Percentiles rank a stretch among this genome's conserved stretches.
These are phyloP conservation scores for Leptodontidium sp. DNA, from an alignment of 2,329 filamentous ascomycete genomes.

Conservation along the genomic window DNA sequence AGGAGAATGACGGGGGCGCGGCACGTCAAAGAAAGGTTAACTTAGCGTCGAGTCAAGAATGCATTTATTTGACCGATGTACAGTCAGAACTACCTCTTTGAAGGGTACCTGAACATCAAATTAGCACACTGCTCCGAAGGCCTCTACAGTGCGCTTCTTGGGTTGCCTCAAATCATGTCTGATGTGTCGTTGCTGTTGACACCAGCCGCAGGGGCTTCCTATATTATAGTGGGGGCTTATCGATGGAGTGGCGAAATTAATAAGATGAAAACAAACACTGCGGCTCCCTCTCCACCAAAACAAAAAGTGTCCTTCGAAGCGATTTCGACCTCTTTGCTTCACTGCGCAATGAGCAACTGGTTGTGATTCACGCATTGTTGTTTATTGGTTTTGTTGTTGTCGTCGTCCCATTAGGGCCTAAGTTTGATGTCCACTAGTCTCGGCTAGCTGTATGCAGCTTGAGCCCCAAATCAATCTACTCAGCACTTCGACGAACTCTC, in stretches of 20 bases:
- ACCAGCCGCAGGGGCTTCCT: not conserved
- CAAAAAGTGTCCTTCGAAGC: not conserved
- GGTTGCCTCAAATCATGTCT: not conserved
- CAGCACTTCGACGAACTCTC: slow-evolving; percentile 10
- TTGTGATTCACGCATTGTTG: slow-evolving; percentile 14
- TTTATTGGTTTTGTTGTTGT: slow-evolving; percentile 4
- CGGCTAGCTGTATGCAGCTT: slow-evolving; percentile 15
- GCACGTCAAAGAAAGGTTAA: too few species aligned
- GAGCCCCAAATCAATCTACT: slow-evolving; percentile 6
- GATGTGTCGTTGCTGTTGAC: slow-evolving; percentile 9
- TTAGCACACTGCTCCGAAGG: too few species aligned
- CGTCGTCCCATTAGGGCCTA: slow-evolving; percentile 14
- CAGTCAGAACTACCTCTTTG: too few species aligned
- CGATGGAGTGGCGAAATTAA: slow-evolving; percentile 15
- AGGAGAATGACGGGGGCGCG: too few species aligned
- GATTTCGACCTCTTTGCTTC: not conserved
- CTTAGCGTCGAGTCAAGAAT: too few species aligned
- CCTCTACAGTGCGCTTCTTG: not conserved
- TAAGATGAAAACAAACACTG: slow-evolving; percentile 3
- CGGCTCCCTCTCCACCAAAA: slow-evolving; percentile 8
- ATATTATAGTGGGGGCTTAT: slow-evolving; percentile 5
- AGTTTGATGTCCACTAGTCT: slow-evolving; percentile 16
- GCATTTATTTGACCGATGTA: too few species aligned
- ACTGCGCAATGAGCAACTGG: not conserved
- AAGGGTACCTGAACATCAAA: too few species aligned